Evolutionary conservation across 352 stramenopile species (phyloP).

Genomic region (Globisporangium echinulatum): DNA sequence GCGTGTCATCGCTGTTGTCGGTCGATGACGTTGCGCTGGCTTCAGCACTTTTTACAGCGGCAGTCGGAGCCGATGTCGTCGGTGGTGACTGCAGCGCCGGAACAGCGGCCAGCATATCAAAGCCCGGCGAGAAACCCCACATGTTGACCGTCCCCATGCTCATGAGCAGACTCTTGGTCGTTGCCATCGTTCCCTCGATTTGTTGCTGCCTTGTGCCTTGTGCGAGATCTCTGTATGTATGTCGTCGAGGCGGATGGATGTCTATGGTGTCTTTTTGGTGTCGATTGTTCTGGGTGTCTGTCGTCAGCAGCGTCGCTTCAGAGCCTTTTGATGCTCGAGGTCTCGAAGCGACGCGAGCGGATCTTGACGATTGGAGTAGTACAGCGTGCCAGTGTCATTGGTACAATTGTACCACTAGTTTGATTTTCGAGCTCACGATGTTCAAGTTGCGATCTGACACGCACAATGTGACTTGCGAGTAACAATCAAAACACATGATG

Average conservation of each 20-base stretch:
- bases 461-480: too few species aligned
- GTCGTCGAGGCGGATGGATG: background rate
- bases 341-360: conserved; percentile 16
- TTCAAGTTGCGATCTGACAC: too few species aligned
- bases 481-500: too few species aligned
- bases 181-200: background rate
- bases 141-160: conserved; percentile 79
- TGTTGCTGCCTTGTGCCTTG: too few species aligned
- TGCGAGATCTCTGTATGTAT: too few species aligned
- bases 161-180: conserved; percentile 48
- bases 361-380: conserved; percentile 1
- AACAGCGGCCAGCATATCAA: conserved; percentile 33
- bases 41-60: too few species aligned
- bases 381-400: too few species aligned
- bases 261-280: conserved; percentile 12
- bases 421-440: too few species aligned
- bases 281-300: conserved; percentile 17
- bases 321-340: background rate
- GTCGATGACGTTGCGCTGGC: too few species aligned
- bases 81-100: too few species aligned
- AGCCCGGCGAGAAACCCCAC: conserved; percentile 81
- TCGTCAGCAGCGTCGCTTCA: background rate
- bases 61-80: too few species aligned
- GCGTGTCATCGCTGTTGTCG: conserved; percentile 4
- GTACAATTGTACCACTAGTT: too few species aligned